Evolutionary conservation across 2,329 filamentous ascomycete genomes (phyloP), one percentile per base, ranked within the genome.

Genomic region (Ascochyta lentis): DNA sequence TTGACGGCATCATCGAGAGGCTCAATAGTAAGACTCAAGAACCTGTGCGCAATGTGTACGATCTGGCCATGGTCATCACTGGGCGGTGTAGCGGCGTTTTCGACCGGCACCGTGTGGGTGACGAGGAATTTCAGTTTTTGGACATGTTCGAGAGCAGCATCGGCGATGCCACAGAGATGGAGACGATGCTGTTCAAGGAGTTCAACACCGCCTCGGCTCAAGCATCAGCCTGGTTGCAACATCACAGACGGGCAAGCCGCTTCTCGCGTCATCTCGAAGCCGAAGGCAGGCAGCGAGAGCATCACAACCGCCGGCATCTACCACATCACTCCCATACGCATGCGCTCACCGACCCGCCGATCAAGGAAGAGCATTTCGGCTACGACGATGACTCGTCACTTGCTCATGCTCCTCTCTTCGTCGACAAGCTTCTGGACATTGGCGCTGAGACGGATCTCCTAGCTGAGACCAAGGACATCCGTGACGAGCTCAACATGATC

Each of bases 141-240:
- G 86, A 89, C 58, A 89, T 89, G 83, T 89, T 89, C 57, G 86
- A 88, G 60, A 81, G 80, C 13, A 85, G 82, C 2, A 87, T 89
- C 38, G 86, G 86, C 2, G 67, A 75, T 24, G 75, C 75, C 1
- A 79, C 77, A 9, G 76, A 79, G 26, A 64, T 66, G 29, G 84
- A 87, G 66, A 86, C 83, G 0, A 73, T 80, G n/a, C 78, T 88
- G 0, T 89, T 89, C 61, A 22, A 81, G 80, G 67, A 78, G 73
- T 89, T 89, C 73, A 86, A 87, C 56, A 75, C 72, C 13, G 86
- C 85, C 0, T 87, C 84, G 0, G 79, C 77, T 10, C 78, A 83
- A 62, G 85, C 85, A 6, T 83, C 83, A 0, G 71, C 77, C 43
- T 85, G 83, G 82, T 72, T 84, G 9, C 80, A 79, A 55, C 78